Base-by-base conservation (phyloP, 2,329 filamentous ascomycete species). In the Nigrospora sphaerica region DNA sequence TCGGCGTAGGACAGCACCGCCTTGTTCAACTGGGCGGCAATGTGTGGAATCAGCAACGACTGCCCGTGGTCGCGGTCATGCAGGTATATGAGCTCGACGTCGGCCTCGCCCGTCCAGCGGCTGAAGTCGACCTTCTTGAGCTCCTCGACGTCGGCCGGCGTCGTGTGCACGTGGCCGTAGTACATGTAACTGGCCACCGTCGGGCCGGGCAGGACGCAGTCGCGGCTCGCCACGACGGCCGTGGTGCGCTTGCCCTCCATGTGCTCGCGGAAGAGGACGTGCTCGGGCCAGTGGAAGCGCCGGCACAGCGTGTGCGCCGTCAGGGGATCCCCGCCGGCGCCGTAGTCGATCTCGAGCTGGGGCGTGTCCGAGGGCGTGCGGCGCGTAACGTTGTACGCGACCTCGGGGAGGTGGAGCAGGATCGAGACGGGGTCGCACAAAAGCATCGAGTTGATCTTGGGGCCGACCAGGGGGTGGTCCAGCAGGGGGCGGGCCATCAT, bases 21-120 rank as follows among this genome's bases (percentile, higher is more conserved):
- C 16, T 42, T 38, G 12, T 33, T 34, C 31, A 54, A 46, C 13
- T 39, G 42, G 17, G 18, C 42, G 17, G 39, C 33, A 19, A 46
- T 43, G 12, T 14, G 28, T 6, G 50, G 50, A 4, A 47, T 44
- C 31, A 52, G 40, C 18, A 54, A 42, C 6, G 36, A 47, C 48
- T 59, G 56, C 12, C 56, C 56, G 46, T 59, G 57, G 41, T 57
- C 57, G 46, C 45, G 47, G 36, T 52, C 54, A n/a, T 48, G 46
- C 33, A 58, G 46, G 46, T 57, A 59, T 34, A 57, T 46, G 12
- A 59, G 54, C 46, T 57, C 57, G 17, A 58, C 39, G 46, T 57
- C 56, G 34, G 46, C 48, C 32, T 43, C 43, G 5, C 58, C 57
- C n/a, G 53, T 56, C 57, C 56, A 57, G 2, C 43, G 14, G 10